Base-by-base conservation (phyloP, 1,139 yeast genomes). In the Blastobotrys proliferans region DNA sequence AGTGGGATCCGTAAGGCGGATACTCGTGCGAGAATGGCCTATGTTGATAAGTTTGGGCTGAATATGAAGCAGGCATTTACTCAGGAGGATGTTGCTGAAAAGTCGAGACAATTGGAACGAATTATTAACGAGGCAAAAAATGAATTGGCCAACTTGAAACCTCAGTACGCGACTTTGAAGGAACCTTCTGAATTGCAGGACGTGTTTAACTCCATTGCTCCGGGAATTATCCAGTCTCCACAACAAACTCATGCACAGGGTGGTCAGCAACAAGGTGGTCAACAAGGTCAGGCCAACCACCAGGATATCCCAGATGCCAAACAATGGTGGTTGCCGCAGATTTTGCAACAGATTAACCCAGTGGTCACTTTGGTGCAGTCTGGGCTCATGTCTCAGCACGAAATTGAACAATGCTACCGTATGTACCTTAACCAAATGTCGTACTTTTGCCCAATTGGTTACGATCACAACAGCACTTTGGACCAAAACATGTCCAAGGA, bases 361-460 rank as follows among this genome's bases (percentile, higher is more conserved):
- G 62, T 72, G 28, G 63, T 63, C 41, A 74, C 71, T 47, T 54
- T 75, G 17, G 57, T 72, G 28, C 60, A 57, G 35, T 50, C 63
- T 34, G 57, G 56, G 9, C 55, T 67, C 6, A 34, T 66, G 8
- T 46, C 58, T 3, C 44, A 48, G 11, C 52, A 51, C 6, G 60
- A 58, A n/a, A 64, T 72, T 3, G 57, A 57, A 22, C 45, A 47
- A 10, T 60, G 74, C 49, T 69, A 61, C 47, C 51, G 57, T 2
- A 61, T 55, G 14, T 76, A 74, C 47, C 49, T 66, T 9, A 48
- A 61, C 11, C 64, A 70, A 11, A 63, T 75, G 58, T 56, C 72
- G n/a, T 64, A 70, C 3, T 41, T 24, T 21, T 19, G 8, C 3
- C 41, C 36, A 11, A 16, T 17, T 4, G 17, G 31, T 19, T 16